Evolutionary conservation across 768 basidiomycete genomes (phyloP).

Genomic region (Boletus reticulatus): DNA sequence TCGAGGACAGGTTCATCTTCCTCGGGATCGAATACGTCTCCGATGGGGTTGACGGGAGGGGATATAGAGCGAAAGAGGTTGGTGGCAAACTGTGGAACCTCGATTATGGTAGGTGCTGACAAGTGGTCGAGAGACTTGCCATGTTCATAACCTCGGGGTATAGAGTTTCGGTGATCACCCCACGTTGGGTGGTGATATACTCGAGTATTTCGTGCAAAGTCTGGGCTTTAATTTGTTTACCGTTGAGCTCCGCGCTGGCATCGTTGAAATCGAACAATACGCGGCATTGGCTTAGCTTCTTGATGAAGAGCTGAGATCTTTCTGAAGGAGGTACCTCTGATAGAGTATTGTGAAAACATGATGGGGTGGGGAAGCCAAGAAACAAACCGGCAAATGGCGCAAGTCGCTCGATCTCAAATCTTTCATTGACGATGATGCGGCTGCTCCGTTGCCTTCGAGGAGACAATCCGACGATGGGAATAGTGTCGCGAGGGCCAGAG

Average conservation of each 20-base stretch:
- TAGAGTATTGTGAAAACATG: not conserved
- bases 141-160: constrained; percentile 99
- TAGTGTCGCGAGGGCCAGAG: constrained; percentile 90
- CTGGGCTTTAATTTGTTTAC: constrained; percentile 98
- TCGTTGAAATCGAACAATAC: constrained; percentile 99
- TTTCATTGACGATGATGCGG: constrained; percentile 93
- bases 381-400: constrained; percentile 79
- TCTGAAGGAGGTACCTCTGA: constrained; percentile 87
- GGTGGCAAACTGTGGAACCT: constrained; percentile 73
- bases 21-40: constrained; percentile 98
- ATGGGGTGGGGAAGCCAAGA: constrained; percentile 4
- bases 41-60: constrained; percentile 96
- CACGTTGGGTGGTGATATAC: constrained; percentile 95
- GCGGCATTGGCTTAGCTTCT: constrained; percentile 93
- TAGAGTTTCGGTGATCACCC: constrained; percentile 93
- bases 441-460: constrained; percentile 97
- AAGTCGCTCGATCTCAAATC: constrained; percentile 92
- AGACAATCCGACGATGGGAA: constrained; percentile 93
- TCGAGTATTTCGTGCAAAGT: constrained; percentile 98
- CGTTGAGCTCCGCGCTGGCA: constrained; percentile 90
- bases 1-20: constrained; percentile 99
- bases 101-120: not conserved
- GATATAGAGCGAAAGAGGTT: constrained; percentile 99
- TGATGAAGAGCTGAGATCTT: constrained; percentile 87
- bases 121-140: constrained; percentile 48